Evolutionary conservation across 352 stramenopile genomes (phyloP), one percentile per base, ranked within the genome.

Genomic region (Plasmopara muralis): DNA sequence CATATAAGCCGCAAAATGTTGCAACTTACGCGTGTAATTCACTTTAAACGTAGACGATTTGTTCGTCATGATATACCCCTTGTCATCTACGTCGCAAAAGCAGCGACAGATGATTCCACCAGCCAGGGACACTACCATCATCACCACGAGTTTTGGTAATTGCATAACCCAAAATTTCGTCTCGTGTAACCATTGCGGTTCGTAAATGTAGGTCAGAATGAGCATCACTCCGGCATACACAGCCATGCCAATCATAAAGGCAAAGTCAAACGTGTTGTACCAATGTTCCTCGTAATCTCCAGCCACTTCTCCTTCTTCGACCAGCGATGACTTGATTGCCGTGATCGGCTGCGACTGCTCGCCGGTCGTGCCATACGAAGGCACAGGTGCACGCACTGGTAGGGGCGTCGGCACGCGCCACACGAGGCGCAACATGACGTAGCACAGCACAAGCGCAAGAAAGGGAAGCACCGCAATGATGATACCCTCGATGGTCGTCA

Each of bases 11-110:
- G 83, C 83, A 18, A 93, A 83, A 43, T 88, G 76, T 69, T 91
- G 80, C 39, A 93, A 58, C 66, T 93, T 93, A 15, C 83, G 76
- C 7, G 83, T 93, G 72, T 93, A 93, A 70, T 93, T 93, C 50
- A 93, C 83, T 62, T 93, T 93, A 71, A 93, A 93, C 31, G 51
- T 68, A 28, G 83, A 93, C 53, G 66, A 83, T 61, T 81, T 84
- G 62, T 89, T 86, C 28, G 83, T 93, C 62, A 93, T 86, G 45
- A 93, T 86, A 67, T 93, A 93, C 9, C 80, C 83, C 46, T 79
- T 77, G 28, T 83, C 72, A 49, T 93, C 80, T 1, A 93, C 83
- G 29, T 78, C 72, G 47, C 83, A 93, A 57, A 83, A 91, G 50
- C 66, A 66, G n/a, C 80, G 77, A 51, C 83, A 93, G 43, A 93